phyloP scores from a whole-genome alignment of 176 grass and related monocot genomes.

The Pontederia paniculata region DNA sequence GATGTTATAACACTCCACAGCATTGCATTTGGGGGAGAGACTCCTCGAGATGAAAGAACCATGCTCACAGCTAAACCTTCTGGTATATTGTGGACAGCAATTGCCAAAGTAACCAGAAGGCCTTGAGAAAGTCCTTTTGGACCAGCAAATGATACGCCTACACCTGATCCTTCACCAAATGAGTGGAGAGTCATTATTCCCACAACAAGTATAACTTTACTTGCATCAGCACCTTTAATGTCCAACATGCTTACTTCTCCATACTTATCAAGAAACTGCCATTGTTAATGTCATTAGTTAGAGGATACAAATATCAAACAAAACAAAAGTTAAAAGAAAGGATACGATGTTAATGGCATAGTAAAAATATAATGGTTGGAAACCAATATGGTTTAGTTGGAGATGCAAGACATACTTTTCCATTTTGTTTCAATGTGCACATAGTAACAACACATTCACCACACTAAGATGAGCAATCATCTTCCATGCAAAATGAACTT shows the following conservation, averaged over 20 bases:
- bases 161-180: conserved; percentile 96
- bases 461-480: too few relatives aligned
- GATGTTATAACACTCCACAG: conserved; percentile 98
- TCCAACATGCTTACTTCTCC: conserved; percentile 99
- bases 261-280: conserved; percentile 79
- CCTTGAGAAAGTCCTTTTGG: conserved; percentile 90
- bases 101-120: conserved; percentile 82
- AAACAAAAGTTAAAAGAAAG: background rate
- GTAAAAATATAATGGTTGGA: too few relatives aligned
- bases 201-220: conserved; percentile 97
- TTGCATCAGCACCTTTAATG: conserved; percentile 97
- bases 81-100: conserved; percentile 97
- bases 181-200: conserved; percentile 99
- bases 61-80: conserved; percentile 99
- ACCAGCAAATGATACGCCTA: conserved; percentile 93
- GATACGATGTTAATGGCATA: background rate
- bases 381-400: too few relatives aligned
- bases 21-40: conserved; percentile 90
- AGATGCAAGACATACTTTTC: too few relatives aligned
- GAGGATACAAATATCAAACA: conserved; percentile 12
- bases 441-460: too few relatives aligned
- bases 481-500: too few relatives aligned
- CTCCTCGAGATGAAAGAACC: conserved; percentile 74
- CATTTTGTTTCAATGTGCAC: too few relatives aligned
- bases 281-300: conserved; percentile 6